Percentiles rank a stretch among this genome's conserved stretches.
Conservation (phyloP, 2,329 filamentous ascomycete species). For the Calonectria hongkongensis region DNA sequence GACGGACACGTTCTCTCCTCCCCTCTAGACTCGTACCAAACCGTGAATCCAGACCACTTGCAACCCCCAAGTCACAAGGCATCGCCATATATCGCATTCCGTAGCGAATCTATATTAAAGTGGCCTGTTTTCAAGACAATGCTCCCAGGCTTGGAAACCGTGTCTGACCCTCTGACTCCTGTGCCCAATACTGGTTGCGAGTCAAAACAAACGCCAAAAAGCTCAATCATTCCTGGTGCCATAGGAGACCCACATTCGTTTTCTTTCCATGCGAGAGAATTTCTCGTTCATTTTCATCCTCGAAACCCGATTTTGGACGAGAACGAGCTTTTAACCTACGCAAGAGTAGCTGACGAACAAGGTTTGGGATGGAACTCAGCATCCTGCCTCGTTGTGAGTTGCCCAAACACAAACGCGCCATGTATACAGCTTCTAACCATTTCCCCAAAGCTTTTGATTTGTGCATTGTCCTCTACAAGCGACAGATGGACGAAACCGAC, state of each 20-base stretch:
- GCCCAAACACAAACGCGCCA: not conserved
- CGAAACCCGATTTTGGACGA: conserved; percentile 52
- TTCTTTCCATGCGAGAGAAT: conserved; percentile 27
- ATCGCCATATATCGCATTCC: conserved; percentile 25
- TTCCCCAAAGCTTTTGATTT: not conserved
- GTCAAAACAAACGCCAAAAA: not conserved
- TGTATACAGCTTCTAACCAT: not conserved
- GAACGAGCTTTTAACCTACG: conserved; percentile 44
- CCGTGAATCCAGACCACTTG: not conserved
- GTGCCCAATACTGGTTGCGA: conserved; percentile 12
- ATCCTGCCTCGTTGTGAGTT: not conserved
- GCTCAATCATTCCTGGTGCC: not conserved
- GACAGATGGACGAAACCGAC: not conserved
- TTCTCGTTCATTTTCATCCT: conserved; percentile 47
- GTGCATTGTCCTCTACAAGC: not conserved
- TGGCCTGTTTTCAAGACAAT: conserved; percentile 30
- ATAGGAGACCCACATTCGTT: conserved; percentile 15
- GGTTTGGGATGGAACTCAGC: conserved; percentile 30
- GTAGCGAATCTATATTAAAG: conserved; percentile 21
- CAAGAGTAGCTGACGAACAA: conserved; percentile 43
- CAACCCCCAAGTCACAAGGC: not conserved
- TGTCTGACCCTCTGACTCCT: conserved; percentile 30
- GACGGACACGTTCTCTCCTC: not conserved
- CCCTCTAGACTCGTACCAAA: not conserved
- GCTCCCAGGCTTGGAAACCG: conserved; percentile 2